Evolutionary conservation across 2,329 filamentous ascomycete genomes (phyloP), one percentile per base, ranked within the genome.

Genomic region (Aspergillus sp.): DNA sequence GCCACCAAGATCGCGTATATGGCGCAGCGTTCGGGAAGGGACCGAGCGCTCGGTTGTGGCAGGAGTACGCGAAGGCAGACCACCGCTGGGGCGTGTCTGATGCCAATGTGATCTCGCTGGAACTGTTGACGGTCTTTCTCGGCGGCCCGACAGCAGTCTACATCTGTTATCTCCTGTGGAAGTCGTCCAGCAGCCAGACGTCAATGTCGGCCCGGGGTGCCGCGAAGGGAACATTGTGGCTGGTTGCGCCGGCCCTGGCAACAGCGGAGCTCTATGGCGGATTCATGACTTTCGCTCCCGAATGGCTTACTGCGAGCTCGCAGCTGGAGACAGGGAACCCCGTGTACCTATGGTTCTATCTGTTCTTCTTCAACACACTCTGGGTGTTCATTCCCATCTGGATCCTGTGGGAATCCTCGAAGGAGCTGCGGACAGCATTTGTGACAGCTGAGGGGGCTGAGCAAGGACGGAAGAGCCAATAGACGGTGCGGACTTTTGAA

Each of bases 41-140:
- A 4, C 67, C 70, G 8, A 68, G 69, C 35, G 69, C 69, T 28
- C 61, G 66, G 30, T 53, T 80, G 37, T 80, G 75, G 76, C 72
- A 75, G 55, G 76, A 79, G 55, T 80, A 80, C 52, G 74, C 72
- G 4, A 76, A 76, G 52, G 75, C 76, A 13, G 75, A 80, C 51
- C 61, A 58, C 40, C 60, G 75, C 40, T 80, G 75, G 75, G 71
- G 68, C 7, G 69, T 65, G 5, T 68, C 68, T 7, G 75, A 80
- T 49, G 39, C 75, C 36, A 73, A 65, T 1, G 68, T 79, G 22
- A 66, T 80, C 29, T 69, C 66, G 26, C 48, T 80, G 36, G 75
- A 80, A 53, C 40, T 80, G 10, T 52, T 80, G 52, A 80, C 75
- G 0, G 75, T 80, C 1, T 63, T 72, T 20, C 53, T 76, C 10